Base-by-base conservation (phyloP, 2,329 filamentous ascomycete species). In the Pyrenophora tritici-repentis region DNA sequence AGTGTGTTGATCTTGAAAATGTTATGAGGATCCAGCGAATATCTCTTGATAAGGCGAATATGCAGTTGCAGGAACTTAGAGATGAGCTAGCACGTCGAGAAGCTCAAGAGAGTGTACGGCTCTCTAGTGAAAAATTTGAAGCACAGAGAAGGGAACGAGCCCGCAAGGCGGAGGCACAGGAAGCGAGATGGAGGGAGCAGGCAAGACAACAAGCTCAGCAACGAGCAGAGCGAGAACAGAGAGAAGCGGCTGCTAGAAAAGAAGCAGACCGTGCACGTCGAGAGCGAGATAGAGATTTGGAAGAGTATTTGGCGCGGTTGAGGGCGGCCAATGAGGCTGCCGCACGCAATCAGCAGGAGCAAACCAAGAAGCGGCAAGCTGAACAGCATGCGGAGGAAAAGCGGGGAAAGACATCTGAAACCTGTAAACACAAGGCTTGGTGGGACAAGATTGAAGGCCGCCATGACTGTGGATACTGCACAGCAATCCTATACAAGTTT, bases 371-470 rank as follows among this genome's bases (percentile, higher is more conserved):
- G 31, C 31, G 12, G 10, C 31, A 13, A 13, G 10, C 31, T 14
- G n/a, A 14, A 38, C 17, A 18, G 20, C 20, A 22, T 22, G 4
- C 20, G 4, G 20, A 22, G 20, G 4, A 22, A 22, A 22, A 22
- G 20, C 20, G 20, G 20, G 20, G 4, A 22, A 22, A 22, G 20
- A 7, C 20, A 4, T 22, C 20, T 4, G 20, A 7, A 22, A 4
- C 20, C 20, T 22, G 20, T 7, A 22, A 22, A 22, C 20, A 22
- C 8, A 20, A 17, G 12, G 3, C 1, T 4, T 49, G 40, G 46
- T 49, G 46, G 46, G 6, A 20, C 6, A 37, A 38, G n/a, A 6
- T 49, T 22, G 18, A 49, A 32, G 46, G 46, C 10, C 16, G 42
- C 2, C 18, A 43, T 14, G 26, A 7, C 17, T 49, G 46, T 26